A percentile compares a stretch with the other conserved stretches of the same genome.
phyloP scores from a whole-genome alignment of 2,329 filamentous ascomycete genomes.

The Claviceps spartinae region DNA sequence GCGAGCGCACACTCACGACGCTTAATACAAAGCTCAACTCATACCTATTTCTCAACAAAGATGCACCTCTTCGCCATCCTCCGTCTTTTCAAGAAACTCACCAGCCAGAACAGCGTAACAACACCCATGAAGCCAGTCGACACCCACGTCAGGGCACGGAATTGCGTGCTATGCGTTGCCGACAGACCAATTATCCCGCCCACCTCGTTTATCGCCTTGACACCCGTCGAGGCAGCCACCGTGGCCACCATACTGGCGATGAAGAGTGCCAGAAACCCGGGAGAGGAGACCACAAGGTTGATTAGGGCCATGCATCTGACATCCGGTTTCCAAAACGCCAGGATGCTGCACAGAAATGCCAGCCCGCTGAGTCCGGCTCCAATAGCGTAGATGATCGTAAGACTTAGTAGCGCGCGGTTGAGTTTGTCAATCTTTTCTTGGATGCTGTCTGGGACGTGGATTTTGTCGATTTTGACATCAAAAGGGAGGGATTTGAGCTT shows the following conservation, averaged over 20 bases:
- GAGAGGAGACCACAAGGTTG: conserved; percentile 24
- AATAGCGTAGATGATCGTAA: conserved; percentile 36
- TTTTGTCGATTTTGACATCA: conserved; percentile 28
- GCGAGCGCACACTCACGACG: not conserved
- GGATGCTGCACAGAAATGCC: conserved; percentile 26
- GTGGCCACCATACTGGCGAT: conserved; percentile 31
- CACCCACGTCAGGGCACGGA: conserved; percentile 33
- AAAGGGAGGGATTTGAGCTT: conserved; percentile 32
- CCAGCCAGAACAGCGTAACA: conserved; percentile 27
- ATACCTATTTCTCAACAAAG: not conserved
- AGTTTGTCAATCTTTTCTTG: conserved; percentile 34
- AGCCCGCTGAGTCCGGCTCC: conserved; percentile 28
- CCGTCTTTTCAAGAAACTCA: conserved; percentile 18
- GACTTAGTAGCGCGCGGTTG: conserved; percentile 32
- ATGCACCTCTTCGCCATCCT: conserved; percentile 11
- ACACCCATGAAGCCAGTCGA: conserved; percentile 30
- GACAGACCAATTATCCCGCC: conserved; percentile 32
- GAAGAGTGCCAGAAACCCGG: conserved; percentile 24
- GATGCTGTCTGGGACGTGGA: conserved; percentile 31
- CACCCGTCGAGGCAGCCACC: conserved; percentile 26
- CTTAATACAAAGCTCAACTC: not conserved
- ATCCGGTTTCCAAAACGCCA: conserved; percentile 20
- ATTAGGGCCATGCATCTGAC: conserved; percentile 14
- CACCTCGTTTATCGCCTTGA: conserved; percentile 26
- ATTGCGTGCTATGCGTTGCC: conserved; percentile 28